These are phyloP conservation scores for Nothophoma quercina DNA, from an alignment of 2,329 filamentous ascomycete species.

Conservation along the genomic window DNA sequence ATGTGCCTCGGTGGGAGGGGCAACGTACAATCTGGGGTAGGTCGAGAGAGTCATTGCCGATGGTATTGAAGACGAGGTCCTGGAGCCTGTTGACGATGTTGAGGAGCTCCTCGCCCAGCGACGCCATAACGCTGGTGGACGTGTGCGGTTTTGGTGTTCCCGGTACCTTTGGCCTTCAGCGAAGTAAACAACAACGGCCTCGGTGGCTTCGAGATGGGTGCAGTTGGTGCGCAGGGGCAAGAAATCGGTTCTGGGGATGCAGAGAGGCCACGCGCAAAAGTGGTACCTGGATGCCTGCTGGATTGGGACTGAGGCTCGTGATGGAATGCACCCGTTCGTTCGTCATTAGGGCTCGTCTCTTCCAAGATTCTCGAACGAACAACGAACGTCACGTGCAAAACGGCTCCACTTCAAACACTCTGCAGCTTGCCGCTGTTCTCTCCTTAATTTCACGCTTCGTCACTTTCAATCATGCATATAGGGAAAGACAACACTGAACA, in stretches of 20 bases:
- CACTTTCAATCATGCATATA: conserved; percentile 31
- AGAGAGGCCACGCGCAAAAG: conserved; percentile 9
- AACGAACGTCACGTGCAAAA: conserved; percentile 5
- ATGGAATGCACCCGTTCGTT: conserved; percentile 30
- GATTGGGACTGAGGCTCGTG: conserved; percentile 33
- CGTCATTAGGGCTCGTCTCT: conserved; percentile 29
- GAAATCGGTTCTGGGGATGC: conserved; percentile 11
- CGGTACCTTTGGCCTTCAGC: conserved; percentile 17
- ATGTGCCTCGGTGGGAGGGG: conserved; percentile 33
- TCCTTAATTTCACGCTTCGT: conserved; percentile 33
- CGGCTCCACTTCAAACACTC: conserved; percentile 11
- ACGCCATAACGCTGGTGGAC: conserved; percentile 71
- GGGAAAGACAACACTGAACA: conserved; percentile 16
- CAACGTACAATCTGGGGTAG: conserved; percentile 97
- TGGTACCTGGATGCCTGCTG: conserved; percentile 18
- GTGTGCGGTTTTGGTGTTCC: conserved; percentile 24
- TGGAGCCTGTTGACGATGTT: conserved; percentile 97
- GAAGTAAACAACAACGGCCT: conserved; percentile 36
- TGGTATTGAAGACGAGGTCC: conserved; percentile 99
- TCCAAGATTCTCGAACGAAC: conserved; percentile 5
- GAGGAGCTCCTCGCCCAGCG: conserved; percentile 94
- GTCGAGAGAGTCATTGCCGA: conserved; percentile 97
- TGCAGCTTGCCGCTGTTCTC: conserved; percentile 11
- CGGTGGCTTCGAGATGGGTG: conserved; percentile 14
- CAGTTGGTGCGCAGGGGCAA: conserved; percentile 15